Percentiles rank a stretch among this genome's conserved stretches.
Conservation (phyloP, 352 stramenopile genomes). For the Aphanomyces stellatus region DNA sequence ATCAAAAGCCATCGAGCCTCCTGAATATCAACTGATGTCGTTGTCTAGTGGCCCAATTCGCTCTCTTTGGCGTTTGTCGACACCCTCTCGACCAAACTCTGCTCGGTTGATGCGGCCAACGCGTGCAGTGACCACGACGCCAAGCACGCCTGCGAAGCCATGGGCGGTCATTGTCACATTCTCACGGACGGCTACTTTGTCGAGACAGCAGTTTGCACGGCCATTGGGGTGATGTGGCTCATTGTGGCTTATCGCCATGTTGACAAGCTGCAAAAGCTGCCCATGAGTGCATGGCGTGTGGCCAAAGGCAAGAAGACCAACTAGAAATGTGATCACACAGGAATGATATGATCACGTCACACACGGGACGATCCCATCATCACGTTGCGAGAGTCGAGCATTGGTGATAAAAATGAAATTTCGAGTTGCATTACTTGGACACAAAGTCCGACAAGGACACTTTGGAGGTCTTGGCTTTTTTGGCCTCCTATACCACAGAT, state of each 20-base stretch:
- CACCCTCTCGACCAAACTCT: constrained; percentile 70
- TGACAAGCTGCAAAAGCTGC: constrained; percentile 66
- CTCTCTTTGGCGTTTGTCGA: constrained; percentile 76
- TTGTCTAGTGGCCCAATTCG: constrained; percentile 69
- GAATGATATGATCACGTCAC: no score
- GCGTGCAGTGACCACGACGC: background rate
- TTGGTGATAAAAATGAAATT: no score
- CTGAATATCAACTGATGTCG: background rate
- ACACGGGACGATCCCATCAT: no score
- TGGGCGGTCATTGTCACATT: constrained; percentile 65
- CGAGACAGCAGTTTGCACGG: constrained; percentile 59
- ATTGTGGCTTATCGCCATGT: constrained; percentile 59
- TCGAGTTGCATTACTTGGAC: background rate
- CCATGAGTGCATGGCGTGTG: constrained; percentile 76
- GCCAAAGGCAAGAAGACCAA: background rate
- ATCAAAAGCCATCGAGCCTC: constrained; percentile 7
- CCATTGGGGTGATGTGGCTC: constrained; percentile 61
- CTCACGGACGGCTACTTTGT: constrained; percentile 76
- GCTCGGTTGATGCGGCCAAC: constrained; percentile 35
- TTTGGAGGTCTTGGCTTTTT: background rate
- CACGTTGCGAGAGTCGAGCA: no score
- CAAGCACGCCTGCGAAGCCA: constrained; percentile 33
- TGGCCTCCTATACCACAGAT: background rate
- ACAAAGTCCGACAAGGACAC: constrained; percentile 1
- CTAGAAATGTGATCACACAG: background rate